Percentiles rank a stretch among this genome's conserved stretches.
Evolutionary conservation across 371 early-diverging fungal genomes (phyloP).

Genomic region (Syncephalastrum monosporum): DNA sequence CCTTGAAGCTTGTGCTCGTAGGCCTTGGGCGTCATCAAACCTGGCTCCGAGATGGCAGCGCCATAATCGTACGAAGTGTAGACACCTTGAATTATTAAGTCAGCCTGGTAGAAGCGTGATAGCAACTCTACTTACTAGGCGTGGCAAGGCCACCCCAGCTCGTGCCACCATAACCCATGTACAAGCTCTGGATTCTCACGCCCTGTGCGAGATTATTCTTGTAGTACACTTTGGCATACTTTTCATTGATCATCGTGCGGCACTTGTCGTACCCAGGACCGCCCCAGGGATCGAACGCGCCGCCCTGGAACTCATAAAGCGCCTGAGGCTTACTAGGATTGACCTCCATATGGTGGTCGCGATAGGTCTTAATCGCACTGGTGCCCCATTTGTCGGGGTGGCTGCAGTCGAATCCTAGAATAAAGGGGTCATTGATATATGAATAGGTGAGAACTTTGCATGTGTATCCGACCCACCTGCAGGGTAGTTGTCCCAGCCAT

Average conservation of each 20-base stretch:
- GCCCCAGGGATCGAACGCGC: constrained; percentile 15
- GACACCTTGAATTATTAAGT: constrained; percentile 1
- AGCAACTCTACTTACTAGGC: constrained; percentile 7
- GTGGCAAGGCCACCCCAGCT: constrained; percentile 19
- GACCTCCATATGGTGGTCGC: constrained; percentile 4
- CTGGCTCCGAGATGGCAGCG: constrained; percentile 22
- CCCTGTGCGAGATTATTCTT: constrained; percentile 19
- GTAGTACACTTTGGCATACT: constrained; percentile 14
- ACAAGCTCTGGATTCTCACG: constrained; percentile 10
- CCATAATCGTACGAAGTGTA: constrained; percentile 27
- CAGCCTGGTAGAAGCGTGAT: neutral
- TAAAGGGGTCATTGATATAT: no score
- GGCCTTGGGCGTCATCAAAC: constrained; percentile 18
- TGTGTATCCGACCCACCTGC: neutral
- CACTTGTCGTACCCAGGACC: constrained; percentile 11
- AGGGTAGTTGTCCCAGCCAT: constrained; percentile 15
- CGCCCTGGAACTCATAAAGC: constrained; percentile 19
- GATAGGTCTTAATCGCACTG: neutral
- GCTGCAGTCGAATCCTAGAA: constrained; percentile 11
- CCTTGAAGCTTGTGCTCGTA: constrained; percentile 23
- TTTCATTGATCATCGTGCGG: constrained; percentile 12
- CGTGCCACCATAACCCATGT: constrained; percentile 17
- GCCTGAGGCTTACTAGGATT: constrained; percentile 13
- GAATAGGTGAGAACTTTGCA: no score
- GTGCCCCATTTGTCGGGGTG: constrained; percentile 12